Percentiles rank a stretch among this genome's conserved stretches.
Evolutionary conservation across 2,329 filamentous ascomycete genomes (phyloP).

Genomic region (Alternaria incomplexa): DNA sequence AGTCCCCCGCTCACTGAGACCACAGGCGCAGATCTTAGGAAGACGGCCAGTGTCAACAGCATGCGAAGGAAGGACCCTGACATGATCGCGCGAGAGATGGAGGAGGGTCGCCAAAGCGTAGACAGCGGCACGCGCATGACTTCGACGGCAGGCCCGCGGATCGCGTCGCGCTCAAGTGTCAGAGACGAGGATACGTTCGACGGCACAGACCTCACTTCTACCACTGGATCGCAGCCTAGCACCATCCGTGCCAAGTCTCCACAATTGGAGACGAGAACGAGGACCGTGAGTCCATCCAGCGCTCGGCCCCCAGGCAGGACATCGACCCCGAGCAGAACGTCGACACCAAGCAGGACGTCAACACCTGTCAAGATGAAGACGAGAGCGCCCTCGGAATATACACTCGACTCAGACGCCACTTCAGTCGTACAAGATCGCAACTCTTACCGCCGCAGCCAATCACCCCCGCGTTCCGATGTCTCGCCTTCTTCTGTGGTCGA

Average conservation of each 20-base stretch:
- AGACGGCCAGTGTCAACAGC: slow-evolving; percentile 54
- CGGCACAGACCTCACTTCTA: slow-evolving; percentile 52
- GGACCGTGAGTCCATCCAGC: slow-evolving; percentile 33
- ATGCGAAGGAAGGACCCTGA: slow-evolving; percentile 50
- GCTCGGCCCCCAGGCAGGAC: slow-evolving; percentile 29
- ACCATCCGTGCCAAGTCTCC: slow-evolving; percentile 44
- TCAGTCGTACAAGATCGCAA: slow-evolving; percentile 52
- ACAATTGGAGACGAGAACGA: slow-evolving; percentile 22
- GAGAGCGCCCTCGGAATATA: slow-evolving; percentile 49
- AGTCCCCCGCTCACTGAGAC: slow-evolving; percentile 56
- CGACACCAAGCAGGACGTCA: slow-evolving; percentile 28
- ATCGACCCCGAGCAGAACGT: slow-evolving; percentile 24
- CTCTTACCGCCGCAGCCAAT: slow-evolving; percentile 27
- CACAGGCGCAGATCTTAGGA: slow-evolving; percentile 49
- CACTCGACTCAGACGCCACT: slow-evolving; percentile 55
- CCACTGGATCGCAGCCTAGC: slow-evolving; percentile 49
- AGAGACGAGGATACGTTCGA: slow-evolving; percentile 47
- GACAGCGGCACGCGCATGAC: slow-evolving; percentile 49
- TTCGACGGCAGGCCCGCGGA: slow-evolving; percentile 43
- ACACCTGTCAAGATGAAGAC: slow-evolving; percentile 34
- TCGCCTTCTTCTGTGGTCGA: slow-evolving; percentile 51
- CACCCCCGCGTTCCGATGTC: slow-evolving; percentile 45
- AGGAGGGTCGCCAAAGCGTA: slow-evolving; percentile 49
- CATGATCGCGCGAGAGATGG: slow-evolving; percentile 44
- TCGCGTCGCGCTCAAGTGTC: slow-evolving; percentile 53